A percentile compares a stretch with the other conserved stretches of the same genome.
These are phyloP conservation scores for Colletotrichum sp. DNA, from an alignment of 2,329 filamentous ascomycete genomes.

Conservation along the genomic window DNA sequence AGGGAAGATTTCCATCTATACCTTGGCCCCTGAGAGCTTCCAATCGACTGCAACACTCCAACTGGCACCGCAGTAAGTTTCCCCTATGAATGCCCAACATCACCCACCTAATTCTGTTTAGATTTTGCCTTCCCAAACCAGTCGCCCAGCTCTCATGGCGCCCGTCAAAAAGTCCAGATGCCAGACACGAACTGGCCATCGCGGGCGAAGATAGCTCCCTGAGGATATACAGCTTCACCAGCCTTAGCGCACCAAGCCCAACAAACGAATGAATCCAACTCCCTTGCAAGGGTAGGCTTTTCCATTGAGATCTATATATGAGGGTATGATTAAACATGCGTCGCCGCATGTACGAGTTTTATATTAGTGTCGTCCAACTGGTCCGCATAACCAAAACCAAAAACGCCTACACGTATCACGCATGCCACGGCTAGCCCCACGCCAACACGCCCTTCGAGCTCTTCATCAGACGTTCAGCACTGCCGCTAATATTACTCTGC, in stretches of 20 bases:
- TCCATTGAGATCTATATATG: slow-evolving; percentile 14
- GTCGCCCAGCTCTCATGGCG: slow-evolving; percentile 75
- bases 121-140: slow-evolving; percentile 65
- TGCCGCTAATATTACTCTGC: not conserved
- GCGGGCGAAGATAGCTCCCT: slow-evolving; percentile 67
- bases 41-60: slow-evolving; percentile 37
- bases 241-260: not conserved
- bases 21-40: slow-evolving; percentile 43
- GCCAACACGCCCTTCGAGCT: slow-evolving; percentile 17
- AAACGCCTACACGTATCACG: not conserved
- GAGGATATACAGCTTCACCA: slow-evolving; percentile 55
- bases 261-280: not conserved
- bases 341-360: slow-evolving; percentile 8
- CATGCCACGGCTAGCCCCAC: not conserved
- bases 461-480: slow-evolving; percentile 13
- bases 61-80: slow-evolving; percentile 43
- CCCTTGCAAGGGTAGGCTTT: not conserved
- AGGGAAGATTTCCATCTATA: slow-evolving; percentile 50
- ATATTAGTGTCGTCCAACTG: slow-evolving; percentile 10
- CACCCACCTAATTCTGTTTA: slow-evolving; percentile 29
- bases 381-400: not conserved
- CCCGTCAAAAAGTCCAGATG: slow-evolving; percentile 40
- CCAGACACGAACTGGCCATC: slow-evolving; percentile 47
- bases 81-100: not conserved
- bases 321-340: slow-evolving; percentile 19